A percentile compares a stretch with the other conserved stretches of the same genome.
Conservation (phyloP, 345 rosid species). For the Linum lewisii region DNA sequence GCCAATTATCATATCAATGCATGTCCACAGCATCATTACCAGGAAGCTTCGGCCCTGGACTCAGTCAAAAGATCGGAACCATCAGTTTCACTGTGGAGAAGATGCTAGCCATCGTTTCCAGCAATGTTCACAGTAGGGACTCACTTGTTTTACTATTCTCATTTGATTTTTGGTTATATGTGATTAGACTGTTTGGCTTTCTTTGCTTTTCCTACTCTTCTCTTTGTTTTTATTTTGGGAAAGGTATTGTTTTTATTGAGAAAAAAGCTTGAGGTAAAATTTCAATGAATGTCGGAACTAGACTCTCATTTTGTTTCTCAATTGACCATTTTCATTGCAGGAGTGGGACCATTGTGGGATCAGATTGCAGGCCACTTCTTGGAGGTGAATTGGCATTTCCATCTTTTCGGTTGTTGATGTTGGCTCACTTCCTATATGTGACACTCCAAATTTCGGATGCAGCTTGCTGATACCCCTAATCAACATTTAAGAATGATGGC, state of each 20-base stretch:
- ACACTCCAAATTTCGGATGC: slow-evolving; percentile 32
- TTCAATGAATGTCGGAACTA: too few species aligned
- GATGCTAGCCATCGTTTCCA: slow-evolving; percentile 84
- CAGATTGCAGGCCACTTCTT: slow-evolving; percentile 85
- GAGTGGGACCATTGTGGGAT: slow-evolving; percentile 92
- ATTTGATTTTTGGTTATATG: not conserved
- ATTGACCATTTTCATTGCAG: slow-evolving; percentile 27
- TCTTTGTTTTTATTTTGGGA: not conserved
- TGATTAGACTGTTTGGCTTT: slow-evolving; percentile 1
- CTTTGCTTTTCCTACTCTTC: not conserved
- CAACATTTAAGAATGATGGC: slow-evolving; percentile 75
- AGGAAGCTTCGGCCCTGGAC: slow-evolving; percentile 58
- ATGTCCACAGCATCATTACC: slow-evolving; percentile 58
- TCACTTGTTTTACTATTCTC: not conserved
- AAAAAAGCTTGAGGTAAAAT: not conserved
- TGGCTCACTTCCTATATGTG: slow-evolving; percentile 18
- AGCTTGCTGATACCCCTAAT: slow-evolving; percentile 86
- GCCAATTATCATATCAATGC: slow-evolving; percentile 74
- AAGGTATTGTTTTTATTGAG: not conserved
- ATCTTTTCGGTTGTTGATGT: slow-evolving; percentile 14
- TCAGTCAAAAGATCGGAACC: slow-evolving; percentile 69
- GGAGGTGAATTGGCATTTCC: slow-evolving; percentile 42
- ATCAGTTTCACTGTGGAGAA: slow-evolving; percentile 85
- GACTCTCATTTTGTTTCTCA: not conserved
- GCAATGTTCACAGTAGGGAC: slow-evolving; percentile 90